Percentiles rank a stretch among this genome's conserved stretches.
Evolutionary conservation across 169 alveolate species (phyloP).

Genomic region (Eimeria tenella): DNA sequence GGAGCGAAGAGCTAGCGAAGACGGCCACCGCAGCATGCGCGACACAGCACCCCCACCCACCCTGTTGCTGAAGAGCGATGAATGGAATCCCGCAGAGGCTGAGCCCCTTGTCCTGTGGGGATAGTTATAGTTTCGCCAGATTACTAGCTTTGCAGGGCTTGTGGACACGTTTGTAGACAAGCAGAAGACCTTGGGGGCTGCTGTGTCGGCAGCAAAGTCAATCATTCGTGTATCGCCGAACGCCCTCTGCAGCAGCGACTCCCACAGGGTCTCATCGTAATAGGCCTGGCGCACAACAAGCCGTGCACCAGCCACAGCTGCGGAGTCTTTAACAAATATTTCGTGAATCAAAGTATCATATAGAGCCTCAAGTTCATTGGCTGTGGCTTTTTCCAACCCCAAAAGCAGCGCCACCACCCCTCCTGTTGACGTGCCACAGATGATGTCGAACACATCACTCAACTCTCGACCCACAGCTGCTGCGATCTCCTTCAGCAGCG

Average conservation of each 20-base stretch:
- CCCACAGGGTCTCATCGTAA: conserved; percentile 86
- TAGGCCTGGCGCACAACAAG: conserved; percentile 87
- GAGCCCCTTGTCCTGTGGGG: conserved; percentile 25
- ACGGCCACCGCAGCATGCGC: background rate
- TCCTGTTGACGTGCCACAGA: conserved; percentile 93
- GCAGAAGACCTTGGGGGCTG: conserved; percentile 88
- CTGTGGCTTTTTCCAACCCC: conserved; percentile 87
- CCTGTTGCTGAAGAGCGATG: no score
- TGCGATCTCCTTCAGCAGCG: conserved; percentile 83
- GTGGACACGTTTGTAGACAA: conserved; percentile 86
- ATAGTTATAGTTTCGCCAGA: conserved; percentile 87
- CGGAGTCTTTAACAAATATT: conserved; percentile 86
- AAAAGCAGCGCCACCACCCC: conserved; percentile 88
- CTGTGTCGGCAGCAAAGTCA: conserved; percentile 89
- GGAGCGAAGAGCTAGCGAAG: background rate
- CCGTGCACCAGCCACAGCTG: conserved; percentile 86
- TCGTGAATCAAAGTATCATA: conserved; percentile 87
- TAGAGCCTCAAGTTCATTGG: conserved; percentile 82
- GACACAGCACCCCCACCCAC: background rate
- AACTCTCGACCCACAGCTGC: conserved; percentile 80
- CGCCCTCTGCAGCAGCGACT: conserved; percentile 80
- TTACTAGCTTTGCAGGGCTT: conserved; percentile 86
- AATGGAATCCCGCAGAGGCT: background rate
- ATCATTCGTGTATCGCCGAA: conserved; percentile 87
- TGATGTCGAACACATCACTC: conserved; percentile 89